Evolutionary conservation across 2,329 filamentous ascomycete species (phyloP), one percentile per base, ranked within the genome.

Genomic region (Ophiostoma sp.): DNA sequence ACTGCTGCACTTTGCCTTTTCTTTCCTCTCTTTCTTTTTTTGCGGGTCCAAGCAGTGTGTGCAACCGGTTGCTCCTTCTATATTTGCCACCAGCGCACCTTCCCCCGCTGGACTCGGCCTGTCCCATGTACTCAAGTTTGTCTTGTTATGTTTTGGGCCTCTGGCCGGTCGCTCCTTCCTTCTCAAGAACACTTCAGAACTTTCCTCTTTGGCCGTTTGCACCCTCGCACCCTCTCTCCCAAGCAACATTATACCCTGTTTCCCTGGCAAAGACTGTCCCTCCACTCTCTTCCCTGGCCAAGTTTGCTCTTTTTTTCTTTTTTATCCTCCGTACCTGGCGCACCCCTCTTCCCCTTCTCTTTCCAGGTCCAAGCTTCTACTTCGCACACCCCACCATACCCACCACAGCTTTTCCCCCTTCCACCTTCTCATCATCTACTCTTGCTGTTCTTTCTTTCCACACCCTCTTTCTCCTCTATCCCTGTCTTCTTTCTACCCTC

Each of bases 121-220:
- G 57, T 22, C 17, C 31, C 8, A 22, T 31, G 25, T 17, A 15
- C 12, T 19, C 42, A 48, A 48, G 15, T 48, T 15, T n/a, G 33
- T 59, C 17, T 28, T 66, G 61, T 19, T 64, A 22, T 66, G 19
- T 28, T 45, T 15, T 39, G 36, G 11, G 19, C 59, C 36, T 42
- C 33, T 39, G n/a, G 33, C 12, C 36, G 36, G 36, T 66, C 64
- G 64, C 64, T 68, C 64, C 42, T 68, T 68, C 64, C 42, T 17
- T 50, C 19, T 33, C 25, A 31, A 25, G 28, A 45, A 50, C 15
- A 12, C 15, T 2, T 9, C 55, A 25, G 63, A 22, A 11, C 63
- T 66, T 66, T 66, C 42, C 25, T 11, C 15, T n/a, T 25, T 28
- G 17, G 22, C 25, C 39, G 33, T 64, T 42, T 64, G 59, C 50